Conservation (phyloP, 1,139 yeast species). For the Starmera stellimalicola region DNA sequence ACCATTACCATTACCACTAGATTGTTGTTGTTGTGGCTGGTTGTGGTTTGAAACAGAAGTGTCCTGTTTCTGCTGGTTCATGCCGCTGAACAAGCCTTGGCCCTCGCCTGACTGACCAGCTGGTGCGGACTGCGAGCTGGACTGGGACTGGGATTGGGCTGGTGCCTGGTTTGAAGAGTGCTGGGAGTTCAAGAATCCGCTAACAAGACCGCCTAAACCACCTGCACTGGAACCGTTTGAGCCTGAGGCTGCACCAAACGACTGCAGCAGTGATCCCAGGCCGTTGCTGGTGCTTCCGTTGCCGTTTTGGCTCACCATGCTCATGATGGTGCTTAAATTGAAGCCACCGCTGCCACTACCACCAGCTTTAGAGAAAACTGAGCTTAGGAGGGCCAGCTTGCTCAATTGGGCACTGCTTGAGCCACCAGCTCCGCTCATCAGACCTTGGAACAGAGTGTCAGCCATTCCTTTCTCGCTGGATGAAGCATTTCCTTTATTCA, state of each 20-base stretch:
- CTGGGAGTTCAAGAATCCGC: not conserved
- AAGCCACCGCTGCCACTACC: constrained; percentile 7
- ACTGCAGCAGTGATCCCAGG: no score
- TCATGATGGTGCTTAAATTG: constrained; percentile 10
- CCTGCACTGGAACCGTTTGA: constrained; percentile 5
- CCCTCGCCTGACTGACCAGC: not conserved
- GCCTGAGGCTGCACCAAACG: no score
- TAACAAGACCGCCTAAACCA: not conserved
- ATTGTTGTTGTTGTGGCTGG: constrained; percentile 1
- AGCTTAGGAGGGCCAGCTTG: not conserved
- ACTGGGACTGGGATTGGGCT: not conserved
- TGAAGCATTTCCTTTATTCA: constrained; percentile 11
- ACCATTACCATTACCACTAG: not conserved
- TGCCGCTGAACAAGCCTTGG: not conserved
- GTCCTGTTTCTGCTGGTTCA: not conserved
- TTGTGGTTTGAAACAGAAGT: not conserved
- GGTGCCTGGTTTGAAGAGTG: not conserved
- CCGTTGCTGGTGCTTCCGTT: constrained; percentile 3
- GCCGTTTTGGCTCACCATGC: constrained; percentile 10
- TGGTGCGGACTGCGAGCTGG: not conserved
- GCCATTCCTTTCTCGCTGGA: constrained; percentile 14
- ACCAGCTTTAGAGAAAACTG: constrained; percentile 2
- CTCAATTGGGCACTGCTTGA: constrained; percentile 7
- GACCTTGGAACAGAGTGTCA: constrained; percentile 11
- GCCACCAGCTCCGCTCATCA: constrained; percentile 13